These are phyloP conservation scores for Mycosarcoma maydis DNA, from an alignment of 1,284 basidiomycete species.

Conservation along the genomic window DNA sequence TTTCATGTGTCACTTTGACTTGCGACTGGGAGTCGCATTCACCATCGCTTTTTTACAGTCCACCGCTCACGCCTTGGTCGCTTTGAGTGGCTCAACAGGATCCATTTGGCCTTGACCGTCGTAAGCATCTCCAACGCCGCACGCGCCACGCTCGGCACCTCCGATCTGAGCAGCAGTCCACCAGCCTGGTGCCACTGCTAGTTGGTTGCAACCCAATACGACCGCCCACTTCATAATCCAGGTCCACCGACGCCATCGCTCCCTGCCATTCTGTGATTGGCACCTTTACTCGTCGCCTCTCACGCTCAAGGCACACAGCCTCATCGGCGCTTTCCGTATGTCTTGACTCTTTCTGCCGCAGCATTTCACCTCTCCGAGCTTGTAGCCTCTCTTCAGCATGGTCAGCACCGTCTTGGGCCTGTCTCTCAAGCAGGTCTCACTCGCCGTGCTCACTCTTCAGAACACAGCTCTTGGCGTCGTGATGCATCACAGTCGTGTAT, in stretches of 20 bases:
- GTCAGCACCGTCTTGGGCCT: conserved; percentile 28
- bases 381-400: conserved; percentile 9
- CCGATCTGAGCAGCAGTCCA: not conserved
- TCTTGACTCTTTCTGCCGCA: conserved; percentile 1
- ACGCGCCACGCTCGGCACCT: too few species aligned
- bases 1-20: too few species aligned
- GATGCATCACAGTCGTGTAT: conserved; percentile 76
- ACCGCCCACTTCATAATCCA: conserved; percentile 18
- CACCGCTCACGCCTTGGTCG: too few species aligned
- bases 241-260: conserved; percentile 4
- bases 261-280: not conserved
- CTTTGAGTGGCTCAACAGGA: too few species aligned
- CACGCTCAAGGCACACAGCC: not conserved
- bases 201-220: not conserved
- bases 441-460: conserved; percentile 90
- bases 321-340: conserved; percentile 10
- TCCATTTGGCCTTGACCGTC: too few species aligned
- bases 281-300: not conserved
- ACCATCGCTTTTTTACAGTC: too few species aligned
- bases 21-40: too few species aligned
- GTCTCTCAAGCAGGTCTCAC: conserved; percentile 70
- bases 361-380: not conserved
- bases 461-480: conserved; percentile 70
- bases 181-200: not conserved
- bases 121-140: too few species aligned